Evolutionary conservation across 129 eudicot genomes (phyloP).

Genomic region (Apium graveolens): DNA sequence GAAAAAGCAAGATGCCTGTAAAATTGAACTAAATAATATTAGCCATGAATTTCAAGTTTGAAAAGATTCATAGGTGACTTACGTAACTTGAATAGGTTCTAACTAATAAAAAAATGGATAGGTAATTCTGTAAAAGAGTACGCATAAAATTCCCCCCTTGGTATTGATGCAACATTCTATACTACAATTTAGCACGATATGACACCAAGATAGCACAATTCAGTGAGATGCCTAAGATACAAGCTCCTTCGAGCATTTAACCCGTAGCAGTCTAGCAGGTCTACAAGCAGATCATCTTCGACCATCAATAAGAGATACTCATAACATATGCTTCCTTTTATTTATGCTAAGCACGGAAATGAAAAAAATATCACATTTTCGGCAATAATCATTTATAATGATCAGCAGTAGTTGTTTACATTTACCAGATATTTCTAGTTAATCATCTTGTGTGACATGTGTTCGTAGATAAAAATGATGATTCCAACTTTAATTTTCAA

Average conservation of each 20-base stretch:
- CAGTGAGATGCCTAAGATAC: not conserved
- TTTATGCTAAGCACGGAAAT: not conserved
- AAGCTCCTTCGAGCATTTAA: not conserved
- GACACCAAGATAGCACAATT: not conserved
- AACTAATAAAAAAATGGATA: too few species aligned
- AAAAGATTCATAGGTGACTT: not conserved
- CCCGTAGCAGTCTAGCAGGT: not conserved
- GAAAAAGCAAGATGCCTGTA: constrained; percentile 29
- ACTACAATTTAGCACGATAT: not conserved
- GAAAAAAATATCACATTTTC: too few species aligned
- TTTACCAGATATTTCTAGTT: too few species aligned
- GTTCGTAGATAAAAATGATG: not conserved
- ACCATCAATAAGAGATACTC: not conserved
- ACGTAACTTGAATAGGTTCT: too few species aligned
- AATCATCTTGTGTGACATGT: not conserved
- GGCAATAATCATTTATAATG: not conserved
- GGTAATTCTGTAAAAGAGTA: not conserved
- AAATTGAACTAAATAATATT: not conserved
- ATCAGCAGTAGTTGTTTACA: not conserved
- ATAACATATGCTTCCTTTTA: not conserved
- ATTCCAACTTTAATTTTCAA: not conserved
- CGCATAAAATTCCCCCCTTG: not conserved
- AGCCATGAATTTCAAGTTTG: not conserved
- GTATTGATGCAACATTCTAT: not conserved
- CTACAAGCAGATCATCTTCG: not conserved